Evolutionary conservation across 495 filamentous ascomycete species (phyloP).

Genomic region (Neurospora pannonica): DNA sequence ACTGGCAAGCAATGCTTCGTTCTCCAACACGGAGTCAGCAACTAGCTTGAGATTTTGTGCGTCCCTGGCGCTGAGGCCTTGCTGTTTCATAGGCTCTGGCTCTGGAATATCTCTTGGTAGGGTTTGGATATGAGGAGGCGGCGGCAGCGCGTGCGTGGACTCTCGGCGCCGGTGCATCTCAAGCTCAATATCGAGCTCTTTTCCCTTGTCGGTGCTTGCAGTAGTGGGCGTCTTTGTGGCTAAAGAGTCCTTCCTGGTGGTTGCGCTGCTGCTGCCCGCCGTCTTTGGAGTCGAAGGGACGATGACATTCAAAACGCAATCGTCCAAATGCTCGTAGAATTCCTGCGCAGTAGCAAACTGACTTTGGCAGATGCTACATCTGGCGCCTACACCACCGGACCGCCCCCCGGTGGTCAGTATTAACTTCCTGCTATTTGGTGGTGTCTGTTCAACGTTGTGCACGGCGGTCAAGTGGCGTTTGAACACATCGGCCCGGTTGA

Average conservation of each 20-base stretch:
- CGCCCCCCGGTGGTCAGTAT: constrained; percentile 17
- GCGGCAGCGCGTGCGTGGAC: background rate
- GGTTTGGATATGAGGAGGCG: constrained; percentile 2
- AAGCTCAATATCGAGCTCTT: constrained; percentile 14
- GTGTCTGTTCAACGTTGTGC: constrained; percentile 89
- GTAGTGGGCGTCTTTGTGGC: constrained; percentile 19
- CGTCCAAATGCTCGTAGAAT: constrained; percentile 97
- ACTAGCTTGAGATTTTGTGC: background rate
- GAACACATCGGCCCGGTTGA: constrained; percentile 98
- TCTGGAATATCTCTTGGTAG: background rate
- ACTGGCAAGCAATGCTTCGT: background rate
- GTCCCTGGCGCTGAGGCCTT: background rate
- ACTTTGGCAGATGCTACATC: constrained; percentile 88
- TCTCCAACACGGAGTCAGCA: background rate
- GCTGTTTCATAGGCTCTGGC: background rate
- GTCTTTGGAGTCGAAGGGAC: constrained; percentile 70
- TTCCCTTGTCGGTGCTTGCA: constrained; percentile 20
- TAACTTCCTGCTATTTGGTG: constrained; percentile 83
- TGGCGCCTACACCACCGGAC: constrained; percentile 59
- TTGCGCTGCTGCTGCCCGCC: constrained; percentile 11
- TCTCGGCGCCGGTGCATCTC: constrained; percentile 5
- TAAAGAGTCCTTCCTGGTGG: constrained; percentile 19
- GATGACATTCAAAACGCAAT: constrained; percentile 93
- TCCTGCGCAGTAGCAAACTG: constrained; percentile 91
- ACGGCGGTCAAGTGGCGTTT: constrained; percentile 93